Evolutionary conservation across 2,329 filamentous ascomycete genomes (phyloP).

Genomic region (Sporothrix brasiliensis): DNA sequence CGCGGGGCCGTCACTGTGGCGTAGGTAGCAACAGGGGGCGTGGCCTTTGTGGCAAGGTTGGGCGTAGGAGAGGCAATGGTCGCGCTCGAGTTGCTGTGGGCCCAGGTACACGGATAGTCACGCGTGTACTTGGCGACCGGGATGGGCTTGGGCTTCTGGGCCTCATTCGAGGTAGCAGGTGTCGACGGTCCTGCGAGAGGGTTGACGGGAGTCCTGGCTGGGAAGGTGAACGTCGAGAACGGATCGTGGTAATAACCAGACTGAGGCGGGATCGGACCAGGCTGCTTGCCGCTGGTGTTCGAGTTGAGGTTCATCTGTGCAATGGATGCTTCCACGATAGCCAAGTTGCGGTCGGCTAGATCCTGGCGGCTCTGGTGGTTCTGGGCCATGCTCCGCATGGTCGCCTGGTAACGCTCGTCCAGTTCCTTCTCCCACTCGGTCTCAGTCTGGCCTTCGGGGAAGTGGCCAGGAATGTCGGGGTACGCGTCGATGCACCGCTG

Average conservation of each 20-base stretch:
- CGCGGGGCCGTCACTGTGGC: neutral
- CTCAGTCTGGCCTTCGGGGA: constrained; percentile 3
- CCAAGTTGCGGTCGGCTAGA: constrained; percentile 34
- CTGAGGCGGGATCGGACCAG: neutral
- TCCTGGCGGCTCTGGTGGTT: constrained; percentile 35
- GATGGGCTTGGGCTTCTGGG: neutral
- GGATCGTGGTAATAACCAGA: neutral
- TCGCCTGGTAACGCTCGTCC: constrained; percentile 29
- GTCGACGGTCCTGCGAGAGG: no score
- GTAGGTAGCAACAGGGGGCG: neutral
- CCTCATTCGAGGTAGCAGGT: neutral
- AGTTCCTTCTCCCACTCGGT: constrained; percentile 27
- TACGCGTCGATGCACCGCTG: constrained; percentile 21
- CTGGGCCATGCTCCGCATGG: constrained; percentile 36
- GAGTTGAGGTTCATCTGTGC: constrained; percentile 7
- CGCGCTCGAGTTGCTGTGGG: neutral
- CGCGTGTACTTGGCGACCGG: neutral
- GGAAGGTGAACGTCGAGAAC: neutral
- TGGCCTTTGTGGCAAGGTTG: neutral
- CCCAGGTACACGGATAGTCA: neutral
- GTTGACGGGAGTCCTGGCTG: neutral
- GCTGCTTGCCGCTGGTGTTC: neutral
- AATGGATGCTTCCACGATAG: constrained; percentile 34
- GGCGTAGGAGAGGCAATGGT: neutral
- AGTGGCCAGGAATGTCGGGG: constrained; percentile 32